Evolutionary conservation across 768 basidiomycete genomes (phyloP).

Genomic region (Strobilomyces confusus): DNA sequence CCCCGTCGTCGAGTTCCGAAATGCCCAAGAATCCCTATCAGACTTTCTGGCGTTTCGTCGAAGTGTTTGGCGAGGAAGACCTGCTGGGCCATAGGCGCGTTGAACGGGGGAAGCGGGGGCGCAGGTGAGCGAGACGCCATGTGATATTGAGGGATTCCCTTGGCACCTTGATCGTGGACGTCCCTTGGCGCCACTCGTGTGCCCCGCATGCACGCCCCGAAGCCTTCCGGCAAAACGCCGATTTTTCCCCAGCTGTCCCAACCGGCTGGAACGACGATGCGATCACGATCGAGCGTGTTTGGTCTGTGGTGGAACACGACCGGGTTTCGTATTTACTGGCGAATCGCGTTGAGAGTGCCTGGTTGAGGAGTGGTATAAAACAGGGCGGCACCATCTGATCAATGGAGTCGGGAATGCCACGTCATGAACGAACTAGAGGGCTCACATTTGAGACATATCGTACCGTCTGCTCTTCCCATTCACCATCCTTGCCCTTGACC

Average conservation of each 20-base stretch:
- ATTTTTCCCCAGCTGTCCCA: constrained; percentile 99
- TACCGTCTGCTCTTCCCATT: constrained; percentile 94
- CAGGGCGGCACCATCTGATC: constrained; percentile 80
- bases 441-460: constrained; percentile 90
- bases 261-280: constrained; percentile 87
- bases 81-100: constrained; percentile 83
- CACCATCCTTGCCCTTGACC: constrained; percentile 87
- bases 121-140: constrained; percentile 14
- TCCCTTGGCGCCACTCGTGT: constrained; percentile 38
- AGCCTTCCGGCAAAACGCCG: constrained; percentile 17
- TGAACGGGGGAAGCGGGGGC: constrained; percentile 67
- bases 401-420: constrained; percentile 1
- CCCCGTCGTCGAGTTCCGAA: constrained; percentile 75
- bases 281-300: constrained; percentile 90
- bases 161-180: no score
- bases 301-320: constrained; percentile 87
- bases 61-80: constrained; percentile 87
- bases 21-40: constrained; percentile 84
- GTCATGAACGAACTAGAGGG: constrained; percentile 8
- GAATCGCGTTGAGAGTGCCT: constrained; percentile 65
- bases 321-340: constrained; percentile 76
- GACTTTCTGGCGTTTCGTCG: constrained; percentile 89
- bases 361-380: constrained; percentile 90
- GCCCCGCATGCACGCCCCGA: no score
- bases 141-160: no score